Conservation (phyloP, 148 eudicot genomes). For the Nepenthes mirabilis region DNA sequence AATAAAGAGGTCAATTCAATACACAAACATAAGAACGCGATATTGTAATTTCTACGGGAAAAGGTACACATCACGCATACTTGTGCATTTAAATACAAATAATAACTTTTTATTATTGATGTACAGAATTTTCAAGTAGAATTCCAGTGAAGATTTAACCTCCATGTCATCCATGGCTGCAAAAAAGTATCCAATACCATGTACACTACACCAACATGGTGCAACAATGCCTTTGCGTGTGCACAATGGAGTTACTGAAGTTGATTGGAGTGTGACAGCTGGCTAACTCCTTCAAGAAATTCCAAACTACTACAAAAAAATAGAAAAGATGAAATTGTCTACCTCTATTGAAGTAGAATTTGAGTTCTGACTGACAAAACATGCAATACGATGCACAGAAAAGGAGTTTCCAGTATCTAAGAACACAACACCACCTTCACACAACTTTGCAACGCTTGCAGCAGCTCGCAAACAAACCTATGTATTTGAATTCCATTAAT, state of each 20-base stretch:
- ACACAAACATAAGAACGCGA: not conserved
- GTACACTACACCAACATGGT: no score
- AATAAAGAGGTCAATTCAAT: not conserved
- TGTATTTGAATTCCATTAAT: slow-evolving; percentile 1
- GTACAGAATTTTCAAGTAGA: no score
- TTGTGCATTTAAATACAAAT: no score
- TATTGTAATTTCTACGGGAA: not conserved
- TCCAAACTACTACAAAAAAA: not conserved
- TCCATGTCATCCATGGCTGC: no score
- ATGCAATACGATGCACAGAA: slow-evolving; percentile 50
- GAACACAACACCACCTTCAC: slow-evolving; percentile 37
- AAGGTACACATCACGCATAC: no score
- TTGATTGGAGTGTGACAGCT: no score
- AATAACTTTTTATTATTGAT: no score
- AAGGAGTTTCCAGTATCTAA: slow-evolving; percentile 85
- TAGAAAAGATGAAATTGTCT: not conserved
- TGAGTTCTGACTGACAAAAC: slow-evolving; percentile 27
- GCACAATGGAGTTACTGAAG: no score
- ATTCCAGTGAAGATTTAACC: no score
- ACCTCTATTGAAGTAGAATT: slow-evolving; percentile 33
- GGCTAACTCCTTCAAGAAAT: no score
- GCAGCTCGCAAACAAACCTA: slow-evolving; percentile 79
- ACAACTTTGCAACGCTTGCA: slow-evolving; percentile 38
- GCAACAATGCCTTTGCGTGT: no score
- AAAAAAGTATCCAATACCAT: no score